These are phyloP conservation scores for Collybiopsis confluens DNA, from an alignment of 768 basidiomycete genomes.

Conservation along the genomic window DNA sequence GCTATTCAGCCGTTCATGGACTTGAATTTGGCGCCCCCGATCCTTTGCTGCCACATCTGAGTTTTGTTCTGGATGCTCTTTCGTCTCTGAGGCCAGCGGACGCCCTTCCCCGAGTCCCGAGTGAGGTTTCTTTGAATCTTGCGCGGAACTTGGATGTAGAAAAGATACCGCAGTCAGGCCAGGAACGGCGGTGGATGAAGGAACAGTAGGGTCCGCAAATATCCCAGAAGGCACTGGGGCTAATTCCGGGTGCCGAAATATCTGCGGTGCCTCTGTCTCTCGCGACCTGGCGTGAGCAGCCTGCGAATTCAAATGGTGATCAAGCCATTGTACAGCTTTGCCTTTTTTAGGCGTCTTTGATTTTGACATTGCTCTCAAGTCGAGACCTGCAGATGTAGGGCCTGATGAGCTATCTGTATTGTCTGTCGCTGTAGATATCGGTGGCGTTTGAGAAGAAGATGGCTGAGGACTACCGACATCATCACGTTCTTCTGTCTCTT, in stretches of 20 bases:
- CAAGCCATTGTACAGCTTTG: slow-evolving; percentile 8
- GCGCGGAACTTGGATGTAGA: not conserved
- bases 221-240: not conserved
- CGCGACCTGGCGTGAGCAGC: not conserved
- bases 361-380: not conserved
- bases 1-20: not conserved
- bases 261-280: too few relatives aligned
- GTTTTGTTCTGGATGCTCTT: too few relatives aligned
- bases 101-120: not conserved
- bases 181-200: not conserved
- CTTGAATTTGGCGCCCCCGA: not conserved
- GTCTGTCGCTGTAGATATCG: not conserved
- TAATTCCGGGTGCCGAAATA: too few relatives aligned
- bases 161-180: not conserved
- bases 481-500: not conserved
- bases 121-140: not conserved
- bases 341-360: not conserved
- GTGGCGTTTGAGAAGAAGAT: not conserved
- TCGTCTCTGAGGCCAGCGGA: not conserved
- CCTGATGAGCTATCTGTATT: not conserved
- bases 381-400: not conserved
- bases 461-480: not conserved
- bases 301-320: slow-evolving; percentile 5
- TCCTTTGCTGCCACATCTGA: too few relatives aligned
- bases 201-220: not conserved